Base-by-base conservation (phyloP, 129 eudicot genomes). In the Lonicera japonica region DNA sequence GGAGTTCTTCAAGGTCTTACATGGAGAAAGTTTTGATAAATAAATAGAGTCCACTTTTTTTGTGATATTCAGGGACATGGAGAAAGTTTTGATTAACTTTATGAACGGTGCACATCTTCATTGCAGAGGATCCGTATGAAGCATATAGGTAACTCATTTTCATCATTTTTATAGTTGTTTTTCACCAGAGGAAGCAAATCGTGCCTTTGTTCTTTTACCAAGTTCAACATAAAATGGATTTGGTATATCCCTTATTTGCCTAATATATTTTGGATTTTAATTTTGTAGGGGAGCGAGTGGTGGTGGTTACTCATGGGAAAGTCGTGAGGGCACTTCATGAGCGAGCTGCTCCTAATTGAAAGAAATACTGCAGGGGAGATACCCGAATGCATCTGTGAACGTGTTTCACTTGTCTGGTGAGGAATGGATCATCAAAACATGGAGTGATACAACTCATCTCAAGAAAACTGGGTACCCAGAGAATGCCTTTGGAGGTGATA, bases 221-320 rank as follows among this genome's bases (percentile, higher is more conserved):
- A 13, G 20, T 16, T 17, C 21, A 15, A 19, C 18, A 51, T 21
- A 5, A 16, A 47, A 17, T 47, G 53, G 53, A 11, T 14, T 13
- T 51, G 20, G 12, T n/a, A 16, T 51, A 29, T 29, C 4, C 54
- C 45, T 9, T 15, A 1, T 21, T 2, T 12, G 4, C 16, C 4
- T 23, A 5, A 1, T 0, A 15, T 20, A 38, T 39, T 2, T 39
- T 40, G 16, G 15, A 36, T 20, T 43, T 14, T 15, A 21, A 16
- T 11, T n/a, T 9, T 63, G 36, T 73, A 78, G 88, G 84, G 3
- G 79, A 82, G 69, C 69, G 79, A 22, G 84, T 75, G 10, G 77
- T 78, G 5, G 89, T 82, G 56, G 89, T 82, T 6, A 64, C 79
- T 19, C 89, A 82, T 34, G 89, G 89, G 6, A 82, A 76, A 21